Conservation (phyloP, 225 moss, liverwort and hornwort species). For the Antitrichia curtipendula region DNA sequence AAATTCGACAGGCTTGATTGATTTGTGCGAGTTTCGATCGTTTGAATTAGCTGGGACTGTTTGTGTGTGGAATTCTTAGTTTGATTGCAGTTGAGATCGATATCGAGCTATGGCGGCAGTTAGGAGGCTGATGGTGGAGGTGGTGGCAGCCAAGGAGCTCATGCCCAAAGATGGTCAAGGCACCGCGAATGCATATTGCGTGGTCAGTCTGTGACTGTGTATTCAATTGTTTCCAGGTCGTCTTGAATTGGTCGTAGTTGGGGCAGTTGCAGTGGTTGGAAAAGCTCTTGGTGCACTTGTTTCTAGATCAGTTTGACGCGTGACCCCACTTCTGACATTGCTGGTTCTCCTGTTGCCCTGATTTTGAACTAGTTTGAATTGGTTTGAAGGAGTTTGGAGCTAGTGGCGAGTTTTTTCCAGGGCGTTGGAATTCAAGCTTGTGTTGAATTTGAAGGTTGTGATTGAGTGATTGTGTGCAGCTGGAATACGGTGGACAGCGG, state of each 20-base stretch:
- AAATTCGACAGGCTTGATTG: too few species aligned
- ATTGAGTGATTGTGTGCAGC: slow-evolving; percentile 13
- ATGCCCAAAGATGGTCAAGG: slow-evolving; percentile 26
- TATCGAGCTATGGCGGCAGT: not conserved
- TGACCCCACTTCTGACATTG: not conserved
- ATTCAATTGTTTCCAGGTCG: not conserved
- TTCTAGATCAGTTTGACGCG: not conserved
- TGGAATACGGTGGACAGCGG: slow-evolving; percentile 59
- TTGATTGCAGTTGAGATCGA: not conserved
- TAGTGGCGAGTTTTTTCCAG: not conserved
- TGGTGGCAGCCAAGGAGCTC: slow-evolving; percentile 18
- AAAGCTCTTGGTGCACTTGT: not conserved
- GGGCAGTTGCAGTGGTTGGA: not conserved
- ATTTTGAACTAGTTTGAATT: not conserved
- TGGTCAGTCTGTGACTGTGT: not conserved
- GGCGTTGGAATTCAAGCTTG: not conserved
- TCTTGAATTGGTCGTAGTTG: not conserved
- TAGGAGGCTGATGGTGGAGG: slow-evolving; percentile 16
- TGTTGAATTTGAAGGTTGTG: not conserved
- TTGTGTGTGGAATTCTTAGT: not conserved
- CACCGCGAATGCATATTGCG: slow-evolving; percentile 19
- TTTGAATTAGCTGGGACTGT: not conserved
- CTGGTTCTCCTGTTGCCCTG: not conserved
- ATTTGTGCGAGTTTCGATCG: not conserved
- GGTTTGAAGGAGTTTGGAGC: not conserved